A percentile compares a stretch with the other conserved stretches of the same genome.
Evolutionary conservation across 106 monocot genomes (phyloP).

Genomic region (Triglochin maritima): DNA sequence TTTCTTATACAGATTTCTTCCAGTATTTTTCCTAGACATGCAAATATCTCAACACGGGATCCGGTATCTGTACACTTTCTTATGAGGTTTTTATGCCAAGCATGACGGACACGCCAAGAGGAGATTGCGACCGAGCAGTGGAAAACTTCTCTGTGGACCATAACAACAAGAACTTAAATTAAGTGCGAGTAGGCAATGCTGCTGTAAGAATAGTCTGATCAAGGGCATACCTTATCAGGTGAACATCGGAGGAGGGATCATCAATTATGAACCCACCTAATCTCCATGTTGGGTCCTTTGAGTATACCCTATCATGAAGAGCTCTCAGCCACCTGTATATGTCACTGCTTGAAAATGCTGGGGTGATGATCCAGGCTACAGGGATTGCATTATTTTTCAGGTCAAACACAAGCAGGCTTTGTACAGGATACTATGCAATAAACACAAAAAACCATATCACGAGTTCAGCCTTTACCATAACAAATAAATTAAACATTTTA

Average conservation of each 20-base stretch:
- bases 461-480: no score
- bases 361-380: slow-evolving; percentile 84
- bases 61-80: slow-evolving; percentile 42
- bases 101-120: slow-evolving; percentile 77
- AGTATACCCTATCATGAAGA: slow-evolving; percentile 71
- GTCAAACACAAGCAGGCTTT: slow-evolving; percentile 85
- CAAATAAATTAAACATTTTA: no score
- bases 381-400: slow-evolving; percentile 77
- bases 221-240: slow-evolving; percentile 51
- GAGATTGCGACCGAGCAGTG: slow-evolving; percentile 72
- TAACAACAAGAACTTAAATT: not conserved
- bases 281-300: slow-evolving; percentile 95
- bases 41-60: slow-evolving; percentile 33
- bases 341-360: slow-evolving; percentile 48
- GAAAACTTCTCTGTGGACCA: slow-evolving; percentile 57
- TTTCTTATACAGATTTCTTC: slow-evolving; percentile 46
- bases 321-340: slow-evolving; percentile 64
- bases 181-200: not conserved
- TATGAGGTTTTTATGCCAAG: slow-evolving; percentile 81
- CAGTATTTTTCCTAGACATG: slow-evolving; percentile 44
- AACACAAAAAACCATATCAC: slow-evolving; percentile 1
- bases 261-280: slow-evolving; percentile 90
- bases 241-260: slow-evolving; percentile 66
- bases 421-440: slow-evolving; percentile 61
- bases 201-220: slow-evolving; percentile 4